phyloP scores from a whole-genome alignment of 208 protist species.

The Leishmania martiniquensis region DNA sequence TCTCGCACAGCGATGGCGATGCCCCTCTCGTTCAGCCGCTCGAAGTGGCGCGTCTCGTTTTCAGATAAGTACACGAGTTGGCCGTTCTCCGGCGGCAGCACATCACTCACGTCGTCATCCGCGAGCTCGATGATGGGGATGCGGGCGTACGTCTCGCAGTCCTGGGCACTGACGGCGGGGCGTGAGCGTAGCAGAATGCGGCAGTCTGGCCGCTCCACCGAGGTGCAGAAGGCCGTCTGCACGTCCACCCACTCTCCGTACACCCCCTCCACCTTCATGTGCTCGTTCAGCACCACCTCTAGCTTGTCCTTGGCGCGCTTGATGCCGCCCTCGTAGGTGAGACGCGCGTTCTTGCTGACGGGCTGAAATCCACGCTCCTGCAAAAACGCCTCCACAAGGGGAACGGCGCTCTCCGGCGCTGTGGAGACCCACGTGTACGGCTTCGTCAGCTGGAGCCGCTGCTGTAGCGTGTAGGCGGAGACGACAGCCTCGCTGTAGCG shows the following conservation, averaged over 20 bases:
- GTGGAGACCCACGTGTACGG: constrained; percentile 85
- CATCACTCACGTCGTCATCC: constrained; percentile 83
- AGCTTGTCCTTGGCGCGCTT: constrained; percentile 78
- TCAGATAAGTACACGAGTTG: constrained; percentile 92
- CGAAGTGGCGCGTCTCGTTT: constrained; percentile 80
- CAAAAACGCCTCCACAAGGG: constrained; percentile 54
- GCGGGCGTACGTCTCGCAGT: constrained; percentile 61
- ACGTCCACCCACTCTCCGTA: constrained; percentile 79
- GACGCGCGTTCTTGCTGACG: constrained; percentile 29
- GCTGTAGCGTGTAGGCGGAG: constrained; percentile 87
- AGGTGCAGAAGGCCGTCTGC: constrained; percentile 82
- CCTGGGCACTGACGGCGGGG: constrained; percentile 54
- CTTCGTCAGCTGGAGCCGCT: constrained; percentile 85
- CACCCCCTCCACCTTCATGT: constrained; percentile 62
- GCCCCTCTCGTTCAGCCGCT: constrained; percentile 63
- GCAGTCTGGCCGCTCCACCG: constrained; percentile 62
- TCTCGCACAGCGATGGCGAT: constrained; percentile 68
- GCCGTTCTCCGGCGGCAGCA: constrained; percentile 83
- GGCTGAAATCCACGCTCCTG: constrained; percentile 58
- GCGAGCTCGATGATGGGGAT: constrained; percentile 68
- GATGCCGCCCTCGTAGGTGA: constrained; percentile 83
- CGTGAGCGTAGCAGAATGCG: constrained; percentile 78
- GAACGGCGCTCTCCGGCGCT: constrained; percentile 57
- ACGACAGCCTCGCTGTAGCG: constrained; percentile 61
- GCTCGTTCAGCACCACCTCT: constrained; percentile 61